Conservation (phyloP, 169 alveolate species). For the Fabrea salina region DNA sequence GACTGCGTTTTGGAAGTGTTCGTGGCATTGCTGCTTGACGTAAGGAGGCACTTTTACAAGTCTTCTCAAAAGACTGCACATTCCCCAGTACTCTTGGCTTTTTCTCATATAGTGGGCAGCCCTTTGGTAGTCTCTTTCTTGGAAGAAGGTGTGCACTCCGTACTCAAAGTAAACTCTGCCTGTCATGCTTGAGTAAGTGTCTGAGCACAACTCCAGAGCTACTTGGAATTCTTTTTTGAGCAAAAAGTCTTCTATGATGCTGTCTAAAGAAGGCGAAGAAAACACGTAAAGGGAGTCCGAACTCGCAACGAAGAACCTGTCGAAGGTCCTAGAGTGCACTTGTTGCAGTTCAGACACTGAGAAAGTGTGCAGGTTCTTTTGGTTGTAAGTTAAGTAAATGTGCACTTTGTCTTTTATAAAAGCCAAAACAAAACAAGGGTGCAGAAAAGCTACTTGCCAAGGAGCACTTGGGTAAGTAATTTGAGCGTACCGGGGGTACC, state of each 20-base stretch:
- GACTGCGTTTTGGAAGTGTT: neutral
- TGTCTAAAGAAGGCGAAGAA: constrained; percentile 16
- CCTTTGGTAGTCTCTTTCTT: constrained; percentile 26
- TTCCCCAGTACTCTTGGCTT: constrained; percentile 31
- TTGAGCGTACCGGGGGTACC: neutral
- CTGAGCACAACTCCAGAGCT: constrained; percentile 16
- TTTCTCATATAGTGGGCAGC: constrained; percentile 32
- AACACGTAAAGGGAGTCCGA: neutral
- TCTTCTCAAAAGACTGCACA: constrained; percentile 1
- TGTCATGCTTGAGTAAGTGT: neutral
- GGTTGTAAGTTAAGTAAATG: neutral
- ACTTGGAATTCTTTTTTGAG: neutral
- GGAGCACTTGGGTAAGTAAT: neutral
- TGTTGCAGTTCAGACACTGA: neutral
- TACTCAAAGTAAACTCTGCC: constrained; percentile 27
- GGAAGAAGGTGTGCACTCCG: constrained; percentile 8
- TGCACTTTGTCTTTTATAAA: neutral
- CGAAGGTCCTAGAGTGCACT: neutral
- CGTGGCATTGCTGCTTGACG: neutral
- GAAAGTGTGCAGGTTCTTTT: neutral
- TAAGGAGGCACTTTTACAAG: constrained; percentile 6
- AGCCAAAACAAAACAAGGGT: constrained; percentile 15
- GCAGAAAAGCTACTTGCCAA: neutral
- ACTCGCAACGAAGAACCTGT: neutral
- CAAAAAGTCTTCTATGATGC: neutral